Evolutionary conservation across 495 filamentous ascomycete species (phyloP).

Genomic region (Lindgomyces ingoldianus): DNA sequence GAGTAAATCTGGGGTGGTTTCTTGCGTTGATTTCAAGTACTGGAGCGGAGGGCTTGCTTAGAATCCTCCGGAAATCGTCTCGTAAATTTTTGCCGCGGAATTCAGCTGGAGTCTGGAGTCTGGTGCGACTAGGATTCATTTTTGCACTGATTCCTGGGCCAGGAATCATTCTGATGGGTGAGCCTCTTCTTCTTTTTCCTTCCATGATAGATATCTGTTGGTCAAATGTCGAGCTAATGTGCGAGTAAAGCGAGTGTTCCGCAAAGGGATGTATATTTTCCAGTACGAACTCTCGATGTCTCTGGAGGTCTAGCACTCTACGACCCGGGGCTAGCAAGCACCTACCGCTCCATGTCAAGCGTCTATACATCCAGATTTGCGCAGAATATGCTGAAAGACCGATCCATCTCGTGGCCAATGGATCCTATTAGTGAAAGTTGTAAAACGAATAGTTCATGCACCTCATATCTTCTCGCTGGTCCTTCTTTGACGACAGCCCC

Average conservation of each 20-base stretch:
- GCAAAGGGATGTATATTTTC: conserved; percentile 7
- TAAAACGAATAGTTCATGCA: conserved; percentile 1
- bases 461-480: conserved; percentile 17
- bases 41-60: conserved; percentile 9
- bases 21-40: conserved; percentile 16
- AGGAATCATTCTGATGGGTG: conserved; percentile 26
- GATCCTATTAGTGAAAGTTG: conserved; percentile 5
- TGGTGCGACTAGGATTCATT: conserved; percentile 11
- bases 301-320: conserved; percentile 17
- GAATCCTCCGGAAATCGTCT: not conserved
- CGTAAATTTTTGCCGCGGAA: not conserved
- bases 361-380: conserved; percentile 5
- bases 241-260: conserved; percentile 2
- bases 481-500: conserved; percentile 11
- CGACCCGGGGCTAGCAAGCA: conserved; percentile 4
- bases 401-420: conserved; percentile 8
- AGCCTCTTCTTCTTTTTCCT: not conserved
- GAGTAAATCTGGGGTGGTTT: conserved; percentile 12
- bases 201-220: not conserved
- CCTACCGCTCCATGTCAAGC: not conserved
- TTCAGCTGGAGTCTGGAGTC: not conserved
- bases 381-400: conserved; percentile 21
- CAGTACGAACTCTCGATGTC: not conserved
- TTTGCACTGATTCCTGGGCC: conserved; percentile 21
- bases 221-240: not conserved